phyloP scores from a whole-genome alignment of 441 rosid genomes.

The Gossypium laxum region DNA sequence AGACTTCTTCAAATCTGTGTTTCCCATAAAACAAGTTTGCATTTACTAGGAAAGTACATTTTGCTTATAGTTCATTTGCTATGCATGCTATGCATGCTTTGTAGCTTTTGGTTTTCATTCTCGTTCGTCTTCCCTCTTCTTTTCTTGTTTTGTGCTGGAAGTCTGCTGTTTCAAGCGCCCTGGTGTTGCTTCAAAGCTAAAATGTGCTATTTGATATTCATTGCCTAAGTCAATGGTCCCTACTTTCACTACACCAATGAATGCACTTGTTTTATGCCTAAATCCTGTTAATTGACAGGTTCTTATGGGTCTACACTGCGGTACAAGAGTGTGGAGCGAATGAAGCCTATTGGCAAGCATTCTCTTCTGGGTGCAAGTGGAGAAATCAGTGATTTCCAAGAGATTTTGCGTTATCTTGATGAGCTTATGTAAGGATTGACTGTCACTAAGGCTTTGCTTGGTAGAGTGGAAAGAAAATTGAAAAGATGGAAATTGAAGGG shows the following conservation, averaged over 20 bases:
- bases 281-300: constrained; percentile 29
- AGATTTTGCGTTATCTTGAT: constrained; percentile 72
- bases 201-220: not conserved
- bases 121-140: not conserved
- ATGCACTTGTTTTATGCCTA: not conserved
- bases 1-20: not conserved
- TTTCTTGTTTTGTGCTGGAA: not conserved
- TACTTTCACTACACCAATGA: not conserved
- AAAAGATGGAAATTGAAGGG: too few relatives aligned
- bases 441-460: not conserved
- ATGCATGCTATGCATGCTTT: not conserved
- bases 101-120: not conserved
- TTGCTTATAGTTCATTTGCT: constrained; percentile 1
- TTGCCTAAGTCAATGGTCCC: not conserved
- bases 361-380: constrained; percentile 95
- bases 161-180: not conserved
- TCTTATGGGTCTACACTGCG: constrained; percentile 92
- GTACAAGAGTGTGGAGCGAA: constrained; percentile 78
- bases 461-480: too few relatives aligned
- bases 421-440: constrained; percentile 62
- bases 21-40: not conserved
- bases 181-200: not conserved
- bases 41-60: not conserved
- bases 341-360: constrained; percentile 83
- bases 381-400: constrained; percentile 93